A percentile compares a stretch with the other conserved stretches of the same genome.
Evolutionary conservation across 371 early-diverging fungal genomes (phyloP).

Genomic region (Batkoa obscura): DNA sequence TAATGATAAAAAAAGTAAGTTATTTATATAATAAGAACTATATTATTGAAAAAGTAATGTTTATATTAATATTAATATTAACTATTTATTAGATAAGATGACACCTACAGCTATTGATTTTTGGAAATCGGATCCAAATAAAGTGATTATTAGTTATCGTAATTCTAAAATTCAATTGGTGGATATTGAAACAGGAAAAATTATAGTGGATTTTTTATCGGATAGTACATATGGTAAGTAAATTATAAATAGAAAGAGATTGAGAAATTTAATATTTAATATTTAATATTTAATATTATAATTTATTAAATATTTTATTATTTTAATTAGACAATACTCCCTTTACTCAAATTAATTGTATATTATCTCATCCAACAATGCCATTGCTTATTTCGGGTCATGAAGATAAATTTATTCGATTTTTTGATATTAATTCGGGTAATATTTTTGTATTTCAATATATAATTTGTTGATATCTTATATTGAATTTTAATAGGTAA

Average conservation of each 20-base stretch:
- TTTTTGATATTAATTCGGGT: constrained; percentile 57
- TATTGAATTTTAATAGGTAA: constrained; percentile 22
- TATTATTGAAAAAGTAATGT: constrained; percentile 1
- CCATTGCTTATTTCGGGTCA: constrained; percentile 53
- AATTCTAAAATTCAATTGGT: constrained; percentile 43
- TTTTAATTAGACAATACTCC: constrained; percentile 28
- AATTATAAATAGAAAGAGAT: too few species aligned
- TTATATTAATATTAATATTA: background rate
- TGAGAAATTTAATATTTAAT: background rate
- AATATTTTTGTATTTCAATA: constrained; percentile 3
- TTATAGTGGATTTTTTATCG: constrained; percentile 27
- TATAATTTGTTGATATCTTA: background rate
- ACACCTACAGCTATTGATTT: constrained; percentile 54
- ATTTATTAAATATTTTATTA: background rate
- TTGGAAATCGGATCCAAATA: constrained; percentile 29
- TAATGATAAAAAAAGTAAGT: constrained; percentile 9
- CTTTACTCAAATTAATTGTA: constrained; percentile 54
- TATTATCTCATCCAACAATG: constrained; percentile 53
- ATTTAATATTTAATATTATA: background rate
- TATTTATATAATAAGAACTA: too few species aligned
- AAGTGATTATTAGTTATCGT: constrained; percentile 41
- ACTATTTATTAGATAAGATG: constrained; percentile 10
- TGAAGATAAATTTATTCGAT: constrained; percentile 57
- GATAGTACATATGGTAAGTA: constrained; percentile 36
- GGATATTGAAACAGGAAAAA: constrained; percentile 58